Percentiles rank a stretch among this genome's conserved stretches.
Evolutionary conservation across 768 basidiomycete genomes (phyloP).

Genomic region (Mycena belliarum): DNA sequence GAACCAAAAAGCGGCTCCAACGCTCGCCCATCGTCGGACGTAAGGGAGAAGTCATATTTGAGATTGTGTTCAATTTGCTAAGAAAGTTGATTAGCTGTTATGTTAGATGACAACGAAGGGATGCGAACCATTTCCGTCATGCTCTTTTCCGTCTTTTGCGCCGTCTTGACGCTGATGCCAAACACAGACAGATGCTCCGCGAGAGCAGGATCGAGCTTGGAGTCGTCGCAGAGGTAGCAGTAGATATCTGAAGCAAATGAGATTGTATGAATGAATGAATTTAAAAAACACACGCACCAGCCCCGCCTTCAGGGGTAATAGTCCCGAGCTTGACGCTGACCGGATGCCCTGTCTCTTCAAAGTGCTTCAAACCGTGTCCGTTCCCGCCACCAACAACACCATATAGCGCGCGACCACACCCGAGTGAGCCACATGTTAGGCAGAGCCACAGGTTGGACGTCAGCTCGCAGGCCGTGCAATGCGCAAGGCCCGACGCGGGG

Average conservation of each 20-base stretch:
- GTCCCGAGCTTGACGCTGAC: constrained; percentile 94
- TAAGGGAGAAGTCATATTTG: constrained; percentile 91
- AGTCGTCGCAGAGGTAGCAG: constrained; percentile 84
- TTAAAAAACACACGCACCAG: constrained; percentile 52
- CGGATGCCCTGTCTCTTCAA: constrained; percentile 66
- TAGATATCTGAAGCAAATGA: constrained; percentile 68
- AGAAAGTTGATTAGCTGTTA: not conserved
- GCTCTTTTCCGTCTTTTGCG: constrained; percentile 92
- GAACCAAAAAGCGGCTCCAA: constrained; percentile 87
- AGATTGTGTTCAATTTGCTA: constrained; percentile 97
- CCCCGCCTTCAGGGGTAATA: constrained; percentile 91
- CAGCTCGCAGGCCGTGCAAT: constrained; percentile 81
- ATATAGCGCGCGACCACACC: constrained; percentile 85
- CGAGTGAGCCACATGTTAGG: constrained; percentile 84
- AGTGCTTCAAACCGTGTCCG: constrained; percentile 86
- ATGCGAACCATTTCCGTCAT: constrained; percentile 87
- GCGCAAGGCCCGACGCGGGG: constrained; percentile 65
- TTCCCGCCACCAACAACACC: constrained; percentile 78
- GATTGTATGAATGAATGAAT: not conserved
- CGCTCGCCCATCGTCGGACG: constrained; percentile 82
- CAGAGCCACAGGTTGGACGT: constrained; percentile 96
- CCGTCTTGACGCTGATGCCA: constrained; percentile 81
- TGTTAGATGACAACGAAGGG: not conserved
- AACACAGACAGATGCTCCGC: constrained; percentile 71
- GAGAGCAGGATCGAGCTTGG: constrained; percentile 48